These are phyloP conservation scores for Iodosphaeria phyllophila DNA, from an alignment of 2,329 filamentous ascomycete genomes.

Conservation along the genomic window DNA sequence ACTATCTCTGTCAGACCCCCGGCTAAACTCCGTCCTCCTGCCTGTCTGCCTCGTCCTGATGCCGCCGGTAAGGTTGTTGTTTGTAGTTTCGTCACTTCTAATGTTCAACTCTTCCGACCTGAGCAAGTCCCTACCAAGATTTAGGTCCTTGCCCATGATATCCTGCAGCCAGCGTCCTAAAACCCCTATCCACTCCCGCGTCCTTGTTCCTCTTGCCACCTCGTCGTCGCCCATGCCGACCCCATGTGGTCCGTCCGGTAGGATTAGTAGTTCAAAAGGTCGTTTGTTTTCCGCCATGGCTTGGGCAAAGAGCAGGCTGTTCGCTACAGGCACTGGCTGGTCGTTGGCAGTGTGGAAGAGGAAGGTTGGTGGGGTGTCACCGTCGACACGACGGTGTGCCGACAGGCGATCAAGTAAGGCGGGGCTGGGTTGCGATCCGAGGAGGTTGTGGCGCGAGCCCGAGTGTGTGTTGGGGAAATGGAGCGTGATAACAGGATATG, in stretches of 20 bases:
- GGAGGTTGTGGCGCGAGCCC: slow-evolving; percentile 7
- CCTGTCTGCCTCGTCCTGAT: too few relatives aligned
- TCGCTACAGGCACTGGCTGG: slow-evolving; percentile 9
- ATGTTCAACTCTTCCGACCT: too few relatives aligned
- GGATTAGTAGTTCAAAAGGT: slow-evolving; percentile 9
- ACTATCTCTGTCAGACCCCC: too few relatives aligned
- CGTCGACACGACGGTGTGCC: slow-evolving; percentile 9
- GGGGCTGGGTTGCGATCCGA: slow-evolving; percentile 5
- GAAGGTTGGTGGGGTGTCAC: slow-evolving; percentile 14
- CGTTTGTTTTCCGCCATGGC: slow-evolving; percentile 8
- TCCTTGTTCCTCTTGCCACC: too few relatives aligned
- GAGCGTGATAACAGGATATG: slow-evolving; percentile 11
- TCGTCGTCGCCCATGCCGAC: slow-evolving; percentile 10
- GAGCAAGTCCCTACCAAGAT: too few relatives aligned
- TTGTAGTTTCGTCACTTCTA: too few relatives aligned
- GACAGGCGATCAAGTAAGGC: slow-evolving; percentile 6
- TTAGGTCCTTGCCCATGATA: too few relatives aligned
- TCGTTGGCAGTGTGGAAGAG: slow-evolving; percentile 15
- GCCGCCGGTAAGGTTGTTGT: too few relatives aligned
- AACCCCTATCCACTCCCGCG: too few relatives aligned
- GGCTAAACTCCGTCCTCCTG: too few relatives aligned
- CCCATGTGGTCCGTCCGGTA: slow-evolving; percentile 12
- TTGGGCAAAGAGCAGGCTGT: slow-evolving; percentile 9
- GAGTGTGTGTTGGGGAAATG: slow-evolving; percentile 4
- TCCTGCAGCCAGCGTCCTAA: too few relatives aligned